phyloP scores from a whole-genome alignment of 1,284 basidiomycete genomes.

The Ustilago cynodontis region DNA sequence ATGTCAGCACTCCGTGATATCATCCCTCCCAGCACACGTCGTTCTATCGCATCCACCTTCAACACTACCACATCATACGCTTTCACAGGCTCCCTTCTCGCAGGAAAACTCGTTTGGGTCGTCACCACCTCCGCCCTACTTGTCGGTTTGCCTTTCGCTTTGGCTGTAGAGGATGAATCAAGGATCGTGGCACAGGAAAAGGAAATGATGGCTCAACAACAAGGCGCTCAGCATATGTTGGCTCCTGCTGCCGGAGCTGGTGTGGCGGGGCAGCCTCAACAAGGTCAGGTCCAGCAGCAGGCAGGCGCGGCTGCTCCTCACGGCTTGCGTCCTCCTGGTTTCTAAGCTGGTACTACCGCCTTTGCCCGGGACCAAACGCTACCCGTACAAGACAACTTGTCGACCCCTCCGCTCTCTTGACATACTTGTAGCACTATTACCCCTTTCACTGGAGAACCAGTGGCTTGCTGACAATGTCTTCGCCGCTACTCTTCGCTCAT shows the following conservation, averaged over 20 bases:
- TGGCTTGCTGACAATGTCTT: not conserved
- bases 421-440: conserved; percentile 4
- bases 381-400: no score
- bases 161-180: conserved; percentile 94
- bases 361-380: no score
- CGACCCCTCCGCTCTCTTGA: no score
- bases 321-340: conserved; percentile 63
- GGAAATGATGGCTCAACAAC: conserved; percentile 91
- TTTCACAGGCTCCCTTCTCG: conserved; percentile 76
- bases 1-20: conserved; percentile 93
- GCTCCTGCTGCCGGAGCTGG: conserved; percentile 22
- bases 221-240: conserved; percentile 79
- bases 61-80: conserved; percentile 76
- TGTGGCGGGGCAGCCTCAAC: conserved; percentile 13
- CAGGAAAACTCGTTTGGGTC: conserved; percentile 92
- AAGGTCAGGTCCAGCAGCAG: conserved; percentile 21
- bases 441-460: no score
- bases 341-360: conserved; percentile 41
- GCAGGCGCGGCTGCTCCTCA: conserved; percentile 44
- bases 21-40: conserved; percentile 88
- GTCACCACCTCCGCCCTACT: conserved; percentile 92
- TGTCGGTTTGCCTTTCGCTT: conserved; percentile 89
- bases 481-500: no score
- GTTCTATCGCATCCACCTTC: conserved; percentile 77
- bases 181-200: conserved; percentile 94